Evolutionary conservation across 257 asterid genomes (phyloP).

Genomic region (Ophiorrhiza pumila): DNA sequence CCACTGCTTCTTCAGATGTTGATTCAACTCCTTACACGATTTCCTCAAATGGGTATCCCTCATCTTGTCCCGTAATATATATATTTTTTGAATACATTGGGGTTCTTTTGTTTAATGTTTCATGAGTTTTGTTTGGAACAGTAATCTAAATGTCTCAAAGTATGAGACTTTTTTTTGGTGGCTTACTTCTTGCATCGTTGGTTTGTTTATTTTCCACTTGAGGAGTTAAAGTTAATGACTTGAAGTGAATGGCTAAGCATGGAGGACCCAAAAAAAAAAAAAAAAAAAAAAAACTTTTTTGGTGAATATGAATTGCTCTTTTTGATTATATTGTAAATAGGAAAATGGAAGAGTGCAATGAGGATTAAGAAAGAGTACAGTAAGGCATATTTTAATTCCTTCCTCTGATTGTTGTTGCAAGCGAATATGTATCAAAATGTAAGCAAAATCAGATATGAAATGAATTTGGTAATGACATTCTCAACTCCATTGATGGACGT

Average conservation of each 20-base stretch:
- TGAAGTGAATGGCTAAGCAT: too few relatives aligned
- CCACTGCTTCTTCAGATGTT: constrained; percentile 38
- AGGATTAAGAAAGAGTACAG: too few relatives aligned
- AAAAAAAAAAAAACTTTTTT: too few relatives aligned
- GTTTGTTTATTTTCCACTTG: neutral
- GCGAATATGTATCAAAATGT: neutral
- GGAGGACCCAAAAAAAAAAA: too few relatives aligned
- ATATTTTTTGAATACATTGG: too few relatives aligned
- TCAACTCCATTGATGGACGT: neutral
- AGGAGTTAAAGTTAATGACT: too few relatives aligned
- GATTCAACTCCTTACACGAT: constrained; percentile 28
- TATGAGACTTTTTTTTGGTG: neutral
- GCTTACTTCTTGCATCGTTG: neutral
- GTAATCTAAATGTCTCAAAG: too few relatives aligned
- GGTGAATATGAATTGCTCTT: neutral
- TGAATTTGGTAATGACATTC: neutral
- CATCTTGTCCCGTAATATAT: too few relatives aligned
- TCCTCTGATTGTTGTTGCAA: neutral
- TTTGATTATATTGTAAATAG: neutral
- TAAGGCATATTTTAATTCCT: too few relatives aligned
- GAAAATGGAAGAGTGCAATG: neutral
- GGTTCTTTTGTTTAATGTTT: neutral
- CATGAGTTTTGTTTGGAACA: neutral
- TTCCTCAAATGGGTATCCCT: constrained; percentile 49
- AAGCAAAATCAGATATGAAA: neutral